Percentiles rank a stretch among this genome's conserved stretches.
Conservation (phyloP, 208 protist genomes). For the Willaertia magna region DNA sequence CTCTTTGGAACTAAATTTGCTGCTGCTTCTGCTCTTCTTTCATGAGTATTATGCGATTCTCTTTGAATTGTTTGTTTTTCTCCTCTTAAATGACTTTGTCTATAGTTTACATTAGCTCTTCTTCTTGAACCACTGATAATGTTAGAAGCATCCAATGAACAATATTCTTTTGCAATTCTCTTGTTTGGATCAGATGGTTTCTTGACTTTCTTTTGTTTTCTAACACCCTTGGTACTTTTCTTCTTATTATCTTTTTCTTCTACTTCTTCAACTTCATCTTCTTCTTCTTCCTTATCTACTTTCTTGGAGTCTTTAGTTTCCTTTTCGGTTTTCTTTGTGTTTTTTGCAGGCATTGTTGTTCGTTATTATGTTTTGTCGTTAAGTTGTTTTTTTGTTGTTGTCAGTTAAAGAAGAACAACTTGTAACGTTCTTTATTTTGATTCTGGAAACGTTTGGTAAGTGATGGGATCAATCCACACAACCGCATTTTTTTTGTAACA, state of each 20-base stretch:
- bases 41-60: not conserved
- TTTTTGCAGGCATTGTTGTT: no score
- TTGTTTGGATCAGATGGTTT: not conserved
- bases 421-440: no score
- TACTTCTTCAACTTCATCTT: not conserved
- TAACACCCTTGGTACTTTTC: not conserved
- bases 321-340: no score
- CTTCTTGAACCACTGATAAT: not conserved
- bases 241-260: not conserved
- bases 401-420: no score
- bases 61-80: not conserved
- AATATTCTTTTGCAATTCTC: not conserved
- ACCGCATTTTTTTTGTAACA: no score
- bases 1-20: not conserved
- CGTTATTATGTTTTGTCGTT: no score
- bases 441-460: no score
- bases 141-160: not conserved
- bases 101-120: not conserved
- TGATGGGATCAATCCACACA: no score
- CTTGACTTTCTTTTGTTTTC: not conserved
- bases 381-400: no score
- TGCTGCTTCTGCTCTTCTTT: not conserved
- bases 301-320: no score
- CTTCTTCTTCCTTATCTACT: not conserved
- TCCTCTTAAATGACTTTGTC: not conserved